Base-by-base conservation (phyloP, 768 basidiomycete genomes). In the Leccinum olivaceopallidum region DNA sequence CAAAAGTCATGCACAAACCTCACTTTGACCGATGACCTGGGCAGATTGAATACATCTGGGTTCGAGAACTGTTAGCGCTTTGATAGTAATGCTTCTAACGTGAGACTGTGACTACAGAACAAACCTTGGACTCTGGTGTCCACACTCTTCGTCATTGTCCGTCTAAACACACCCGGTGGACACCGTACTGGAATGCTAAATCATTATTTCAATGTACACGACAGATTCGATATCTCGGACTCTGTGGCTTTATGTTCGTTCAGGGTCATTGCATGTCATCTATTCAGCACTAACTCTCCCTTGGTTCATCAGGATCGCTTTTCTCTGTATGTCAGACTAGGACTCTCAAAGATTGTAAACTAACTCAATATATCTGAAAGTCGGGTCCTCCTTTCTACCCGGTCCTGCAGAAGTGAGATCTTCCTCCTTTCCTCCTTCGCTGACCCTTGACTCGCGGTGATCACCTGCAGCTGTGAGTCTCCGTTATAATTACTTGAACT, bases 41-140 rank as follows among this genome's bases (percentile, higher is more conserved):
- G 22, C 8, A 66, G 65, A 26, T 67, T 18, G 47, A 63, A 56
- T 53, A 63, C 14, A 9, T 66, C 20, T 66, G 65, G 65, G 65
- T 66, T 3, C 2, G 64, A 49, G 13, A 30, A 30, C 6, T 28
- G 28, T 28, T 28, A 30, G 13, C 2, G 14, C 14, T 36, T 5
- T n/a, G 13, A 7, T 14, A 6, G 6, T 4, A 4, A 3, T 6
- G 24, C 42, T 36, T 36, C 44, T 65, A 37, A 65, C 16, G 16
- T 18, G 16, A 39, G 16, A 39, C 7, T 39, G n/a, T 24, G 12
- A 26, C 22, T 28, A 13, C 6, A 65, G 65, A 48, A 24, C 16
- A 16, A 22, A 49, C 58, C 37, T 10, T 63, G 61, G 65, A 34
- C 61, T 13, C 28, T 36, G 53, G 65, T 66, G n/a, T 58, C 65